phyloP scores from a whole-genome alignment of 768 basidiomycete species.

The Hericium coralloides region DNA sequence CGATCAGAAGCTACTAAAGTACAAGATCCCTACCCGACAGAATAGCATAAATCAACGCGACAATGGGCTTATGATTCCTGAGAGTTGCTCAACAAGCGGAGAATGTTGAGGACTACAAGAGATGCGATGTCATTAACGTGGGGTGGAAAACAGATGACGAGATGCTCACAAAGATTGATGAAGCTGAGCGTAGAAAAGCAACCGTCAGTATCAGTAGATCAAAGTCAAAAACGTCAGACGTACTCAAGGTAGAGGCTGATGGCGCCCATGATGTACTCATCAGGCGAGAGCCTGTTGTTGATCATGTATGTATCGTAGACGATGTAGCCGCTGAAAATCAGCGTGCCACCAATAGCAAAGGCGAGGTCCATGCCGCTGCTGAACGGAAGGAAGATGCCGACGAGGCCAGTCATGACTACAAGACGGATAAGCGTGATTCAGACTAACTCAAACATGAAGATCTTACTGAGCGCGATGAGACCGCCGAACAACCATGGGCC shows the following conservation, averaged over 20 bases:
- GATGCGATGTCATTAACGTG: background rate
- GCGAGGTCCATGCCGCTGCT: conserved; percentile 71
- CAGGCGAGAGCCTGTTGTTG: conserved; percentile 80
- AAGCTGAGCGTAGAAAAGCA: conserved; percentile 28
- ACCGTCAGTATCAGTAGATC: conserved; percentile 3
- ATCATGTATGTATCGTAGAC: conserved; percentile 89
- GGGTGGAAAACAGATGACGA: background rate
- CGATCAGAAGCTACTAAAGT: too few relatives aligned
- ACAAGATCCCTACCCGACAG: too few relatives aligned
- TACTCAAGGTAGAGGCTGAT: conserved; percentile 88
- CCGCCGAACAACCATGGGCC: conserved; percentile 86
- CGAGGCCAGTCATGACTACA: conserved; percentile 70
- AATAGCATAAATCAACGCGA: too few relatives aligned
- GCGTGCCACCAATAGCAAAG: conserved; percentile 66
- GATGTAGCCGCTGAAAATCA: conserved; percentile 86
- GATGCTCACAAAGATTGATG: conserved; percentile 54
- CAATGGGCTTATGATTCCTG: conserved; percentile 28
- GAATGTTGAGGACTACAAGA: conserved; percentile 58
- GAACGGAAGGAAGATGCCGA: conserved; percentile 86
- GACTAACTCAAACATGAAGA: background rate
- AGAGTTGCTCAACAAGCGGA: conserved; percentile 64
- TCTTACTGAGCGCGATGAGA: conserved; percentile 67
- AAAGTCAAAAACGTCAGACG: conserved; percentile 11
- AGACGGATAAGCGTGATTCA: background rate
- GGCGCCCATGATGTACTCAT: conserved; percentile 88